Conservation (phyloP, 2,329 filamentous ascomycete species). For the Phyllosticta paracitricarpa region DNA sequence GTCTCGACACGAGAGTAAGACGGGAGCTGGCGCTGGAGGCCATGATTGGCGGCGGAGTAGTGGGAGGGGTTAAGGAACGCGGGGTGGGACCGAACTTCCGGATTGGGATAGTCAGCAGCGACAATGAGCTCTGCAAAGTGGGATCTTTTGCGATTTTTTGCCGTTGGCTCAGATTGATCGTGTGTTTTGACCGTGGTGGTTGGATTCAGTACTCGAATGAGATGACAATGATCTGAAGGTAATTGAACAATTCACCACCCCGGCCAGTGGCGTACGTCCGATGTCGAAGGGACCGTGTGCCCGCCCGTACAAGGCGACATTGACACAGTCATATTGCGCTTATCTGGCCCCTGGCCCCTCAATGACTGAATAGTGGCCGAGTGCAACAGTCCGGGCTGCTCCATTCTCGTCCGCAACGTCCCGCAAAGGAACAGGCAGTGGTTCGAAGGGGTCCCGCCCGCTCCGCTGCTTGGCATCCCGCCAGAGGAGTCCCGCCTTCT, state of each 20-base stretch:
- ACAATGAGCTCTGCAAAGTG: neutral
- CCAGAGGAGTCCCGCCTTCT: neutral
- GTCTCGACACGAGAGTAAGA: slow-evolving; percentile 52
- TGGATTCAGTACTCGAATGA: neutral
- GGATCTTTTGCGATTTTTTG: neutral
- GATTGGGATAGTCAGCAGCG: neutral
- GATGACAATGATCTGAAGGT: neutral
- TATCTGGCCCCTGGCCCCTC: neutral
- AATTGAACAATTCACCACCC: neutral
- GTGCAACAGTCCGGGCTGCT: neutral
- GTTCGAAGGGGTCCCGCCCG: neutral
- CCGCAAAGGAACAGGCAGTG: neutral
- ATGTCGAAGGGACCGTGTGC: neutral
- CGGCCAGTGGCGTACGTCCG: neutral
- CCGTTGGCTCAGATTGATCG: neutral
- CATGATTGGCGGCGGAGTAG: slow-evolving; percentile 30
- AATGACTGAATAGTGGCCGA: neutral
- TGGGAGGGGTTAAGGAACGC: slow-evolving; percentile 17
- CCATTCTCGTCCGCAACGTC: neutral
- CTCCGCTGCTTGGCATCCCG: neutral
- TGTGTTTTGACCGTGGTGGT: neutral
- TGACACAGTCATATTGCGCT: neutral
- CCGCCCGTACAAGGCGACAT: neutral
- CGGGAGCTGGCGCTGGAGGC: slow-evolving; percentile 38
- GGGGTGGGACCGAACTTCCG: neutral